Percentiles rank a stretch among this genome's conserved stretches.
Evolutionary conservation across 371 early-diverging fungal genomes (phyloP).

Genomic region (Mycotypha africana): DNA sequence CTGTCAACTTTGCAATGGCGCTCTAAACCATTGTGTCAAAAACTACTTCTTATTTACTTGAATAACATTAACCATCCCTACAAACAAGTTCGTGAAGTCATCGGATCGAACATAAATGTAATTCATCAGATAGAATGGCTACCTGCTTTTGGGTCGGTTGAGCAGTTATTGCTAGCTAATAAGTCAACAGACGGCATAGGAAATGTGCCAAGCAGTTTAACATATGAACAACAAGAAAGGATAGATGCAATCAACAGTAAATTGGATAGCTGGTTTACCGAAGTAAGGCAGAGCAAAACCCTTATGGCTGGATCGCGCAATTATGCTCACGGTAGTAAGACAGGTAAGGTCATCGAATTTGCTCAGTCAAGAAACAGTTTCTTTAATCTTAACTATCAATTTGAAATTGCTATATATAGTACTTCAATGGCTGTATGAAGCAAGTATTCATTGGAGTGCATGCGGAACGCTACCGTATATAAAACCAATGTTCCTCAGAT

Average conservation of each 20-base stretch:
- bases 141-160: constrained; percentile 50
- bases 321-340: constrained; percentile 68
- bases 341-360: constrained; percentile 45
- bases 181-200: constrained; percentile 28
- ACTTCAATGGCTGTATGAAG: constrained; percentile 60
- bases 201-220: constrained; percentile 31
- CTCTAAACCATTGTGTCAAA: constrained; percentile 36
- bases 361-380: too few relatives aligned
- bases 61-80: constrained; percentile 72
- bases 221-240: constrained; percentile 19
- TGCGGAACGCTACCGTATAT: constrained; percentile 52
- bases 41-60: constrained; percentile 49
- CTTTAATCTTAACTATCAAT: too few relatives aligned
- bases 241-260: constrained; percentile 16
- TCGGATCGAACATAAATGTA: constrained; percentile 69
- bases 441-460: constrained; percentile 46
- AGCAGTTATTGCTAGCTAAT: constrained; percentile 31
- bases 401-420: constrained; percentile 35
- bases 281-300: constrained; percentile 24
- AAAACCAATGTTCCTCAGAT: constrained; percentile 45
- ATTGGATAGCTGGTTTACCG: constrained; percentile 38
- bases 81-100: constrained; percentile 80
- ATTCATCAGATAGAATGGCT: constrained; percentile 59
- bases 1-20: constrained; percentile 67
- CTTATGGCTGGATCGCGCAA: constrained; percentile 38